These are phyloP conservation scores for Eleusine indica DNA, from an alignment of 176 grass and related monocot species.

Conservation along the genomic window DNA sequence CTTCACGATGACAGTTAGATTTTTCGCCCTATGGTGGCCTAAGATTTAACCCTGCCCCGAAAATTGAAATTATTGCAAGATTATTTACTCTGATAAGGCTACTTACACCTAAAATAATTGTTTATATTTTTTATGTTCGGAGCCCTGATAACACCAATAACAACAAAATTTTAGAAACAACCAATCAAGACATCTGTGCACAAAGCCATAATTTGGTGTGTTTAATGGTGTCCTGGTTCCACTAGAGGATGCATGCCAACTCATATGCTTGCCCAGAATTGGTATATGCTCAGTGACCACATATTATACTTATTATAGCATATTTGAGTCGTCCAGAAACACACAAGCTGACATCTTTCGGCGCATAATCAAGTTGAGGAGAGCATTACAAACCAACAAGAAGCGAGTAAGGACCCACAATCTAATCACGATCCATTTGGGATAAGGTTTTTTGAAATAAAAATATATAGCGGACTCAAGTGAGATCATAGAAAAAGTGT, in stretches of 20 bases:
- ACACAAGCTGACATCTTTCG: slow-evolving; percentile 60
- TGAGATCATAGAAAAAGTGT: slow-evolving; percentile 70
- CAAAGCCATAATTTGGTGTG: slow-evolving; percentile 12
- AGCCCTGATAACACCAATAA: background rate
- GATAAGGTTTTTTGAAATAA: slow-evolving; percentile 68
- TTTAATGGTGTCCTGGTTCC: slow-evolving; percentile 36
- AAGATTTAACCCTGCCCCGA: too few relatives aligned
- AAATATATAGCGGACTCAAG: slow-evolving; percentile 53
- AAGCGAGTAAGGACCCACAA: slow-evolving; percentile 29
- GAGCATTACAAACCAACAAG: slow-evolving; percentile 45
- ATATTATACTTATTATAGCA: slow-evolving; percentile 41
- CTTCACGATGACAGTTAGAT: too few relatives aligned
- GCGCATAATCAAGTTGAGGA: slow-evolving; percentile 55
- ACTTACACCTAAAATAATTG: background rate
- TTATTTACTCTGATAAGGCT: background rate
- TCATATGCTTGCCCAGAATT: slow-evolving; percentile 52
- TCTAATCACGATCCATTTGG: slow-evolving; percentile 65
- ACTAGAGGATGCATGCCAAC: slow-evolving; percentile 50
- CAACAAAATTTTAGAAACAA: background rate
- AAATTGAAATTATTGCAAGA: background rate
- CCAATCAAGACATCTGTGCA: slow-evolving; percentile 4
- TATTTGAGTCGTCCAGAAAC: slow-evolving; percentile 49
- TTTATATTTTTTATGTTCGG: background rate
- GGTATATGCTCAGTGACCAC: slow-evolving; percentile 42
- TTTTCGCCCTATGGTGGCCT: too few relatives aligned